Evolutionary conservation across 129 eudicot species (phyloP).

Genomic region (Heracleum sosnowskyi): DNA sequence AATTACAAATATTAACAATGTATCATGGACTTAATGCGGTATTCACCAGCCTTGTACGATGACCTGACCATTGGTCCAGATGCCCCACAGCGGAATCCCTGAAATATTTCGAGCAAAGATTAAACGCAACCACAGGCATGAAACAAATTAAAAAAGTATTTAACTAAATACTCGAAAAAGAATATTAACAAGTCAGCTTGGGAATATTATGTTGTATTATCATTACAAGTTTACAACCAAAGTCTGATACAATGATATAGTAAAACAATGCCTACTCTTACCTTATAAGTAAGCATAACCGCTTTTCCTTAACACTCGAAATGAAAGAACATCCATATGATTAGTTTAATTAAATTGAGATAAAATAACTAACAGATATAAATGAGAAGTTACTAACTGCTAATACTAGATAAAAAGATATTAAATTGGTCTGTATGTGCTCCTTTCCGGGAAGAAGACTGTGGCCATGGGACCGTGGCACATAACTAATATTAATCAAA

Average conservation of each 20-base stretch:
- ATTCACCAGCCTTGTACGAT: constrained; percentile 97
- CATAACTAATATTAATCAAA: background rate
- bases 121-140: background rate
- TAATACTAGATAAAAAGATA: no score
- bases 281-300: background rate
- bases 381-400: no score
- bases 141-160: background rate
- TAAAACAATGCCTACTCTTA: background rate
- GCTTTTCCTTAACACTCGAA: no score
- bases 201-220: no score
- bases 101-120: constrained; percentile 13
- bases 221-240: no score
- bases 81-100: constrained; percentile 96
- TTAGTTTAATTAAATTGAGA: no score
- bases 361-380: no score
- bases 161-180: no score
- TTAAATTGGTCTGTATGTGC: background rate
- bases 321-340: background rate
- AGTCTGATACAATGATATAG: background rate
- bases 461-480: background rate
- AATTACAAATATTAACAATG: no score
- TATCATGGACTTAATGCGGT: constrained; percentile 88
- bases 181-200: no score
- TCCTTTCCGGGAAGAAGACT: background rate
- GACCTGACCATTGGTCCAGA: constrained; percentile 98